Percentiles rank a stretch among this genome's conserved stretches.
These are phyloP conservation scores for Colletotrichum graminicola DNA, from an alignment of 2,329 filamentous ascomycete species.

Conservation along the genomic window DNA sequence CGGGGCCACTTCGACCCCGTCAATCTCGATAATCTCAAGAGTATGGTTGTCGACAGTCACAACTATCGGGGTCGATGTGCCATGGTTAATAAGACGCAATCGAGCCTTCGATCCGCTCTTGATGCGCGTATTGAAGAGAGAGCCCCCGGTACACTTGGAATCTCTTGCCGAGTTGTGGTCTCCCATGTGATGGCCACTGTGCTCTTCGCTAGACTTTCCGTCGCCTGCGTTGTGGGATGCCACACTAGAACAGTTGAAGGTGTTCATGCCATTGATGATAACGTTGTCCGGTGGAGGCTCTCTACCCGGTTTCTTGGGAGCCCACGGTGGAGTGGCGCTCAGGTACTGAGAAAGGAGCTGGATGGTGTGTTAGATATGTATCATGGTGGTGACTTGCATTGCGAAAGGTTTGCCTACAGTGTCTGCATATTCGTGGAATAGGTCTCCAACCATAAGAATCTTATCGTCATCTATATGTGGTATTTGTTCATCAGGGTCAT, in stretches of 20 bases:
- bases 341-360: conserved; percentile 51
- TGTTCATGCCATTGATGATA: conserved; percentile 55
- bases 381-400: not conserved
- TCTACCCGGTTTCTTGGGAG: conserved; percentile 51
- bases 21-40: conserved; percentile 54
- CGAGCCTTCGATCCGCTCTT: conserved; percentile 47
- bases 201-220: conserved; percentile 12
- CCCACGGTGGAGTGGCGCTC: conserved; percentile 50
- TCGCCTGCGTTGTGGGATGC: conserved; percentile 42
- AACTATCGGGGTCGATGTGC: conserved; percentile 54
- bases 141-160: conserved; percentile 48
- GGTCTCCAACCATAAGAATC: conserved; percentile 54
- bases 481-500: conserved; percentile 51
- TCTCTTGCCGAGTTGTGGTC: conserved; percentile 18
- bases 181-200: conserved; percentile 29
- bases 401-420: conserved; percentile 45
- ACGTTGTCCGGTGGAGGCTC: conserved; percentile 57
- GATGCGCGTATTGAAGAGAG: conserved; percentile 50
- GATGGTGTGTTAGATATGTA: conserved; percentile 43
- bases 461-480: conserved; percentile 51
- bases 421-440: conserved; percentile 54
- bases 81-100: conserved; percentile 56
- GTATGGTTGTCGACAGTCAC: conserved; percentile 56
- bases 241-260: conserved; percentile 50
- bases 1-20: conserved; percentile 55